Evolutionary conservation across 2,329 filamentous ascomycete species (phyloP).

Genomic region (Elsinoe necatrix): DNA sequence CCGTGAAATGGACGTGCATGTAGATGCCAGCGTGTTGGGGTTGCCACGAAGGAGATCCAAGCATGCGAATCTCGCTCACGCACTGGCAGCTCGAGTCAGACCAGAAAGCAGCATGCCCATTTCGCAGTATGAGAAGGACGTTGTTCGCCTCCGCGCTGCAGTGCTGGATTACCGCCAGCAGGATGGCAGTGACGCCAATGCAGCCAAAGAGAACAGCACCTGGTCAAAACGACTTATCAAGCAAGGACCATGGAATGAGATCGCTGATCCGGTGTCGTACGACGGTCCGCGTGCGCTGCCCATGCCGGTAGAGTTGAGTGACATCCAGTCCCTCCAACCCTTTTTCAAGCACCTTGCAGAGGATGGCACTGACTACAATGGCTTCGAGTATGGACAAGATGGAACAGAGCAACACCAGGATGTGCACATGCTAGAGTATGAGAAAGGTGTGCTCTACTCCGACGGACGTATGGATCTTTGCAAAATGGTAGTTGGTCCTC

Average conservation of each 20-base stretch:
- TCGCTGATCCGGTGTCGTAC: conserved; percentile 26
- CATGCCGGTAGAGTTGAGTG: conserved; percentile 32
- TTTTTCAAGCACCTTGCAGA: conserved; percentile 32
- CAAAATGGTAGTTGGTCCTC: conserved; percentile 48
- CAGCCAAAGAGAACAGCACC: conserved; percentile 21
- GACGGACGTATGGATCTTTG: conserved; percentile 48
- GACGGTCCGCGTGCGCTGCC: conserved; percentile 28
- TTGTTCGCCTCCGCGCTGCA: conserved; percentile 22
- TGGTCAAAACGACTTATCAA: conserved; percentile 26
- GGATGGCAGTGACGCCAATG: conserved; percentile 20
- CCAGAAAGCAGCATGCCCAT: conserved; percentile 15
- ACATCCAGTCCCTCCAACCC: conserved; percentile 27
- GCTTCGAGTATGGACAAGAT: conserved; percentile 21
- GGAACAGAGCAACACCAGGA: conserved; percentile 30
- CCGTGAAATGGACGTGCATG: neutral
- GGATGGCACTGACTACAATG: conserved; percentile 20
- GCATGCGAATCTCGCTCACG: neutral
- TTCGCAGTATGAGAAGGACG: conserved; percentile 28
- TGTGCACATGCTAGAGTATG: conserved; percentile 31
- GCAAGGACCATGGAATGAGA: conserved; percentile 31
- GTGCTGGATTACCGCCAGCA: conserved; percentile 22
- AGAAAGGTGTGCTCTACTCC: conserved; percentile 40
- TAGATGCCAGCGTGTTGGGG: neutral
- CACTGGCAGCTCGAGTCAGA: neutral
- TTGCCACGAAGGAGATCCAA: neutral